phyloP scores from a whole-genome alignment of 805 yeast genomes.

The Ogataea ramenticola region DNA sequence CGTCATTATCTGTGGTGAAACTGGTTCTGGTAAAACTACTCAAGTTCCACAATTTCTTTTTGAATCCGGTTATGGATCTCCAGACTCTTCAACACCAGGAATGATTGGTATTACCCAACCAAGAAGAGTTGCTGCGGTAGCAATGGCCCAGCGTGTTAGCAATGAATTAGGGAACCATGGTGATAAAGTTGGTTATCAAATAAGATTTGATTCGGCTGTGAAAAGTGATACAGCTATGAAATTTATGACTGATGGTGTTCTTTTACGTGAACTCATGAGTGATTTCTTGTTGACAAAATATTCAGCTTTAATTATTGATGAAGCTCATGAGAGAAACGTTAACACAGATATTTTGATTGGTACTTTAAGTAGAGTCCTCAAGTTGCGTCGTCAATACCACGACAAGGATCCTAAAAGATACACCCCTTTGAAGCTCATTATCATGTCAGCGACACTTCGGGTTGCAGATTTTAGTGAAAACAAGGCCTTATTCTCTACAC shows the following conservation, averaged over 20 bases:
- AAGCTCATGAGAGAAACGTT: constrained; percentile 95
- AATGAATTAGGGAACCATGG: constrained; percentile 71
- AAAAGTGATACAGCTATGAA: constrained; percentile 64
- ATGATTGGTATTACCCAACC: constrained; percentile 97
- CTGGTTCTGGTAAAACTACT: constrained; percentile 98
- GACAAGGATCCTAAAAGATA: constrained; percentile 36
- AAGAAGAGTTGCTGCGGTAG: constrained; percentile 88
- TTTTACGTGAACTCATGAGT: constrained; percentile 85
- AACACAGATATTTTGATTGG: constrained; percentile 96
- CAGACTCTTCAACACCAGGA: constrained; percentile 64
- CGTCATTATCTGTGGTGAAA: constrained; percentile 90
- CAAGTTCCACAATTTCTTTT: constrained; percentile 95
- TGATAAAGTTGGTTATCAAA: constrained; percentile 68
- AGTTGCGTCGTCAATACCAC: constrained; percentile 54
- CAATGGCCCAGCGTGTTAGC: constrained; percentile 80
- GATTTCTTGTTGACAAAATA: constrained; percentile 78
- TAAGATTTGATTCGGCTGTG: constrained; percentile 69
- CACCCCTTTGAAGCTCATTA: constrained; percentile 70
- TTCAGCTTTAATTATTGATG: constrained; percentile 86
- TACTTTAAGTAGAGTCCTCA: constrained; percentile 80
- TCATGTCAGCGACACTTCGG: constrained; percentile 96
- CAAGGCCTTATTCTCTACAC: constrained; percentile 48
- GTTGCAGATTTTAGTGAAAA: constrained; percentile 92
- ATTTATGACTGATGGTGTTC: constrained; percentile 93
- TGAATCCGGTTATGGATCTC: constrained; percentile 83